These are phyloP conservation scores for Moniliophthora roreri DNA, from an alignment of 1,284 basidiomycete genomes.

Conservation along the genomic window DNA sequence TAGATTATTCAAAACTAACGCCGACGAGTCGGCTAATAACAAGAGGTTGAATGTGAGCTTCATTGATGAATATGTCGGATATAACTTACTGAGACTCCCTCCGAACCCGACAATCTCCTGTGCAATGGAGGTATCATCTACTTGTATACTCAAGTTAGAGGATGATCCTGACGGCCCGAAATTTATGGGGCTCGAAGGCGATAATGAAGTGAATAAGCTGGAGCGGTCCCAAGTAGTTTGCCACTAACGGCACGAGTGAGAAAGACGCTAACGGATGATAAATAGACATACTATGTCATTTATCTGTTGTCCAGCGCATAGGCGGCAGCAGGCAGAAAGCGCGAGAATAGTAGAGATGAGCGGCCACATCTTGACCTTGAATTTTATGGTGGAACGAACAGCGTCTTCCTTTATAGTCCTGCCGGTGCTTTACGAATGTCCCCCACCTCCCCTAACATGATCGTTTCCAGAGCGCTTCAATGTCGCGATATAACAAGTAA, in stretches of 20 bases:
- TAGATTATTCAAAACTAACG: conserved; percentile 28
- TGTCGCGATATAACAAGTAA: too few relatives aligned
- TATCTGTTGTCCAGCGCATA: conserved; percentile 19
- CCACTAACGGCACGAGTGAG: conserved; percentile 27
- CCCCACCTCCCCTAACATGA: too few relatives aligned
- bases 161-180: conserved; percentile 30
- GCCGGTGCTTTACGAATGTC: too few relatives aligned
- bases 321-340: background rate
- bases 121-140: conserved; percentile 23
- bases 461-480: too few relatives aligned
- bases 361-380: too few relatives aligned
- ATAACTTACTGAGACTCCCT: conserved; percentile 28
- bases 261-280: background rate
- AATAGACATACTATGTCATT: conserved; percentile 23
- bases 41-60: background rate
- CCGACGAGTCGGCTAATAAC: conserved; percentile 31
- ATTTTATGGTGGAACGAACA: too few relatives aligned
- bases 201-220: conserved; percentile 33
- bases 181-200: conserved; percentile 35
- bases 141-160: conserved; percentile 27
- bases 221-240: conserved; percentile 41
- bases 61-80: background rate
- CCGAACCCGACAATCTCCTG: conserved; percentile 33
- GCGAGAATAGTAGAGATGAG: too few relatives aligned
- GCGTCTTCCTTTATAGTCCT: too few relatives aligned